These are phyloP conservation scores for Alternaria alternata DNA, from an alignment of 2,329 filamentous ascomycete species.

Conservation along the genomic window DNA sequence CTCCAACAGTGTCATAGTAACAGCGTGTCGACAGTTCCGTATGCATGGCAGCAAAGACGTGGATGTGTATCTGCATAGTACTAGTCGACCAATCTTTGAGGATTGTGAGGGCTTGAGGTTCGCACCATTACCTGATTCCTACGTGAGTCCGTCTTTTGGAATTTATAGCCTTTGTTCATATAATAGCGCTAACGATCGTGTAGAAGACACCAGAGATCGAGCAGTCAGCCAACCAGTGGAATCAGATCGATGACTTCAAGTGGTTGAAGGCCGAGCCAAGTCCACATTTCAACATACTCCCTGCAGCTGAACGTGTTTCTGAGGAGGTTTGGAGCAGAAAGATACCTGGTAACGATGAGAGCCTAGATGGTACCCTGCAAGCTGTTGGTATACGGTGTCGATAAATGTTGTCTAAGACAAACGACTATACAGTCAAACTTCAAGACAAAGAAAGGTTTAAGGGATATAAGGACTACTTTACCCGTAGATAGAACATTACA, in stretches of 20 bases:
- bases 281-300: slow-evolving; percentile 83
- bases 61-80: slow-evolving; percentile 82
- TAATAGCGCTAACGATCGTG: background rate
- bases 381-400: slow-evolving; percentile 11
- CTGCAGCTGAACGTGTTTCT: slow-evolving; percentile 65
- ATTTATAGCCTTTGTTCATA: background rate
- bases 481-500: too few relatives aligned
- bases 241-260: slow-evolving; percentile 95
- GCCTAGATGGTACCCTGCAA: slow-evolving; percentile 27
- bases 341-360: slow-evolving; percentile 52
- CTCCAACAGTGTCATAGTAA: slow-evolving; percentile 76
- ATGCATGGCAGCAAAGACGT: slow-evolving; percentile 88
- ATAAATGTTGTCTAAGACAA: background rate
- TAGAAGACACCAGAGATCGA: slow-evolving; percentile 33
- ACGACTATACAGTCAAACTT: too few relatives aligned
- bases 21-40: slow-evolving; percentile 80
- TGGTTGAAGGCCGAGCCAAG: slow-evolving; percentile 89
- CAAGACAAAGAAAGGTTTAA: too few relatives aligned
- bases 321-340: slow-evolving; percentile 70
- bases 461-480: too few relatives aligned
- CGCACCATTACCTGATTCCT: slow-evolving; percentile 73
- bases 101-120: slow-evolving; percentile 82
- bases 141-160: slow-evolving; percentile 62
- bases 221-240: slow-evolving; percentile 72
- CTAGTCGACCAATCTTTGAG: slow-evolving; percentile 91